phyloP scores from a whole-genome alignment of 495 filamentous ascomycete species.

The Podospora sp. region DNA sequence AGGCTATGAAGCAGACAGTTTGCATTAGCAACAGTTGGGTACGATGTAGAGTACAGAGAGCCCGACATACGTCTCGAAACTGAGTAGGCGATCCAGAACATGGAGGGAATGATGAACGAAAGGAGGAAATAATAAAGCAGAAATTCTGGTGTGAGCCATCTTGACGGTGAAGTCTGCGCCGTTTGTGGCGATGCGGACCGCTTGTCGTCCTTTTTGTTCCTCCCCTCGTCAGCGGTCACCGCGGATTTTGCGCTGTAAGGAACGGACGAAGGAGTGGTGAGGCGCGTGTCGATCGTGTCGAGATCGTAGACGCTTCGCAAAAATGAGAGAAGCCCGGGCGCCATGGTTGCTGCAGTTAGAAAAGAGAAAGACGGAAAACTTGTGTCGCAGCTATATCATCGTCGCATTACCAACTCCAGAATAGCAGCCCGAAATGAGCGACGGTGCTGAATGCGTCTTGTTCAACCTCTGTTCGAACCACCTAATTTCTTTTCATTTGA shows the following conservation, averaged over 20 bases:
- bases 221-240: conserved; percentile 22
- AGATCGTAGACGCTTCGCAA: conserved; percentile 72
- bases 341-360: conserved; percentile 11
- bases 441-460: not conserved
- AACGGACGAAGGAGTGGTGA: conserved; percentile 71
- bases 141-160: conserved; percentile 89
- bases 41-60: not conserved
- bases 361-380: not conserved
- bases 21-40: conserved; percentile 8
- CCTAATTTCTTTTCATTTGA: not conserved
- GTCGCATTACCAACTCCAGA: not conserved
- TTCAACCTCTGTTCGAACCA: not conserved
- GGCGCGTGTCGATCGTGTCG: conserved; percentile 91
- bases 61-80: conserved; percentile 75
- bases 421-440: not conserved
- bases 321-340: conserved; percentile 42
- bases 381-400: not conserved
- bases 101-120: conserved; percentile 68
- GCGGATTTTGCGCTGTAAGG: conserved; percentile 55
- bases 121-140: conserved; percentile 78
- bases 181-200: conserved; percentile 26
- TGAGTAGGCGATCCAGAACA: conserved; percentile 86
- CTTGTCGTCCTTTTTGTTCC: conserved; percentile 43
- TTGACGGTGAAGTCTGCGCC: conserved; percentile 47
- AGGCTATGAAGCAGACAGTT: conserved; percentile 54